These are phyloP conservation scores for Cornus suecica DNA, from an alignment of 148 eudicot species.

Conservation along the genomic window DNA sequence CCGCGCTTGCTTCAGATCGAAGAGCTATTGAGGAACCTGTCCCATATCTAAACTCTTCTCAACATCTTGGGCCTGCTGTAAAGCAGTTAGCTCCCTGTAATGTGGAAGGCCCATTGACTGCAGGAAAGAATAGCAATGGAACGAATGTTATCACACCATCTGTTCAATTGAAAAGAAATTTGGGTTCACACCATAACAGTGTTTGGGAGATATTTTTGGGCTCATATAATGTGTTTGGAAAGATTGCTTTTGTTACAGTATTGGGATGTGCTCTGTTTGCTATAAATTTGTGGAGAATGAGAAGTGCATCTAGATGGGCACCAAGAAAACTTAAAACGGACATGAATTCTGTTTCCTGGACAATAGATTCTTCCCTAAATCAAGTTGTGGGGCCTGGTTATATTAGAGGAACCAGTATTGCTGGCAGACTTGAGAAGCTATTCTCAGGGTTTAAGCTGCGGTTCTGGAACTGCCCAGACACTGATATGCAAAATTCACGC, in stretches of 20 bases:
- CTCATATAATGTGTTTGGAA: conserved; percentile 41
- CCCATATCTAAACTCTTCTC: conserved; percentile 48
- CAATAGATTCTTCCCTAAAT: conserved; percentile 28
- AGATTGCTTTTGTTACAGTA: conserved; percentile 52
- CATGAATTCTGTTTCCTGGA: conserved; percentile 26
- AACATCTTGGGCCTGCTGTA: conserved; percentile 73
- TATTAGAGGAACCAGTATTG: conserved; percentile 24
- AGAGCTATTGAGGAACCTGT: conserved; percentile 51
- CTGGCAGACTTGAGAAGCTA: conserved; percentile 35
- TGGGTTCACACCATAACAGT: conserved; percentile 45
- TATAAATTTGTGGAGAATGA: conserved; percentile 33
- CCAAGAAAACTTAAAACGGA: conserved; percentile 20
- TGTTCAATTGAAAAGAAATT: conserved; percentile 70
- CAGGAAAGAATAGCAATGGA: conserved; percentile 37
- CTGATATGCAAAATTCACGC: conserved; percentile 38
- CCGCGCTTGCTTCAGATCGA: conserved; percentile 47
- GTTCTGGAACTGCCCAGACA: conserved; percentile 21
- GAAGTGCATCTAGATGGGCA: conserved; percentile 34
- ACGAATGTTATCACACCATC: conserved; percentile 44
- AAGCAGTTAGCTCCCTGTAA: conserved; percentile 79
- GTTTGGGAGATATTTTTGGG: conserved; percentile 46
- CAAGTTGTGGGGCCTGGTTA: conserved; percentile 27
- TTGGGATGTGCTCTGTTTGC: conserved; percentile 65
- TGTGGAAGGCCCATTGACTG: conserved; percentile 50
- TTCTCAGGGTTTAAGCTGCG: conserved; percentile 32